phyloP scores from a whole-genome alignment of 2,329 filamentous ascomycete genomes.

The Chaetomiaceae sp. region DNA sequence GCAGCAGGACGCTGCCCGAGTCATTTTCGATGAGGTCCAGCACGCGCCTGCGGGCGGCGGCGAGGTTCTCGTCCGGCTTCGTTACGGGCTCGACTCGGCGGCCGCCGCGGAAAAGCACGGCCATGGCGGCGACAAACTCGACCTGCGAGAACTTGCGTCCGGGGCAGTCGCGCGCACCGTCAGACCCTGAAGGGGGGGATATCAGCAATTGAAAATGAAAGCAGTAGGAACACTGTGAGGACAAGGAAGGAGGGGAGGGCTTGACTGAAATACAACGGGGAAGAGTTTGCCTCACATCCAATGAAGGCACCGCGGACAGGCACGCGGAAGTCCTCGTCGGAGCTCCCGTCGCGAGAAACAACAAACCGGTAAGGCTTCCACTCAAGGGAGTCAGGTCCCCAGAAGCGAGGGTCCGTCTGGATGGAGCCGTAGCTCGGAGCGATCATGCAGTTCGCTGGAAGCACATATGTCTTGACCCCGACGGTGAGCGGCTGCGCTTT shows the following conservation, averaged over 20 bases:
- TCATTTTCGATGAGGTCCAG: slow-evolving; percentile 21
- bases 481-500: slow-evolving; percentile 15
- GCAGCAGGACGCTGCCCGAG: slow-evolving; percentile 20
- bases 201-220: no score
- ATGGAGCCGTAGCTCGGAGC: slow-evolving; percentile 18
- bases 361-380: slow-evolving; percentile 24
- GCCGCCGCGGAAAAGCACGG: slow-evolving; percentile 21
- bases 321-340: slow-evolving; percentile 17
- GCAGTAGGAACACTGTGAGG: no score
- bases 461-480: slow-evolving; percentile 13
- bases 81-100: slow-evolving; percentile 22
- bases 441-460: slow-evolving; percentile 23
- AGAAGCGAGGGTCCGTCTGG: slow-evolving; percentile 25
- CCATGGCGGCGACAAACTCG: slow-evolving; percentile 30
- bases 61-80: slow-evolving; percentile 17
- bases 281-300: no score
- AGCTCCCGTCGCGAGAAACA: slow-evolving; percentile 14
- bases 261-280: no score
- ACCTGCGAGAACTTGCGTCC: slow-evolving; percentile 30
- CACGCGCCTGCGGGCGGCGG: slow-evolving; percentile 17
- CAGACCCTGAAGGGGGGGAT: no score
- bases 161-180: slow-evolving; percentile 26
- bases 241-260: no score
- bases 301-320: slow-evolving; percentile 19
- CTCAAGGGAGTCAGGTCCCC: slow-evolving; percentile 22